Conservation (phyloP, 257 asterid genomes). For the Solanum appendiculatum region DNA sequence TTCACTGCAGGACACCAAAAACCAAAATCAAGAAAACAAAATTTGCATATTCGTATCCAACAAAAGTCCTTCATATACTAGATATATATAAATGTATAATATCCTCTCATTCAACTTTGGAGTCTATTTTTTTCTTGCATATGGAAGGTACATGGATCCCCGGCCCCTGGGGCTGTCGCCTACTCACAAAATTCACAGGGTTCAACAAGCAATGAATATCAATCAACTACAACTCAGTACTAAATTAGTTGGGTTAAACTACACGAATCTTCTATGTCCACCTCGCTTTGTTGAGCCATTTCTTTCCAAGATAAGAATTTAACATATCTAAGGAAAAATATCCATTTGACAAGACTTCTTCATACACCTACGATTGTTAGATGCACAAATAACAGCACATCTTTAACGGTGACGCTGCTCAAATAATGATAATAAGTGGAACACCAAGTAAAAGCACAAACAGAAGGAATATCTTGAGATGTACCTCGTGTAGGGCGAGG, state of each 20-base stretch:
- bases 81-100: neutral
- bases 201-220: neutral
- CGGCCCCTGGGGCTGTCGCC: neutral
- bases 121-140: neutral
- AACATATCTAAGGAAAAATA: neutral
- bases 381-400: neutral
- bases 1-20: conserved; percentile 32
- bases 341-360: neutral
- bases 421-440: neutral
- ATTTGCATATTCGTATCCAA: neutral
- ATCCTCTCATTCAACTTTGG: neutral
- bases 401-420: neutral
- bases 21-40: neutral
- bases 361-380: neutral
- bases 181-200: neutral
- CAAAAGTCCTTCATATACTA: neutral
- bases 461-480: neutral
- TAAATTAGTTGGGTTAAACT: neutral
- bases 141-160: neutral
- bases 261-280: neutral
- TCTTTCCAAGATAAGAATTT: neutral
- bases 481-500: conserved; percentile 50
- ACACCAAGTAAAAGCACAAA: neutral
- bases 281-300: neutral
- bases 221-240: neutral